Percentiles rank a stretch among this genome's conserved stretches.
phyloP scores from a whole-genome alignment of 768 basidiomycete species.

The Russula brevipes region DNA sequence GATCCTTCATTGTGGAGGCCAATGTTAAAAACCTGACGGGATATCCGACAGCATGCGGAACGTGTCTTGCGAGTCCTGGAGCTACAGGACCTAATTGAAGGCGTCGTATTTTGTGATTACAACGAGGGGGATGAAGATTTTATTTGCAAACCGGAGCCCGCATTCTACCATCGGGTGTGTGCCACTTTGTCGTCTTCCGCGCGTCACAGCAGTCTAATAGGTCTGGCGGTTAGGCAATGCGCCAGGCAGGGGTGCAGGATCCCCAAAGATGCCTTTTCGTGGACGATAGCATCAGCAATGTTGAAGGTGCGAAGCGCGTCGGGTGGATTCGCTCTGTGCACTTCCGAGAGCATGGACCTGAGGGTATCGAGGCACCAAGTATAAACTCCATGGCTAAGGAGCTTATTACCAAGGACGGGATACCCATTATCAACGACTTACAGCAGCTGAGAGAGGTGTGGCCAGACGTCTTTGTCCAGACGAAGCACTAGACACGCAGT shows the following conservation, averaged over 20 bases:
- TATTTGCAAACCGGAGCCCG: conserved; percentile 74
- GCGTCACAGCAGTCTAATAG: neutral
- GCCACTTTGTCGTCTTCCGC: conserved; percentile 8
- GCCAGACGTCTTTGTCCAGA: conserved; percentile 64
- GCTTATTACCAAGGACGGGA: conserved; percentile 39
- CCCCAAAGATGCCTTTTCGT: conserved; percentile 71
- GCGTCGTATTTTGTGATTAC: conserved; percentile 78
- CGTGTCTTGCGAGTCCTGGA: conserved; percentile 72
- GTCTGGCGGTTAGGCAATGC: conserved; percentile 52
- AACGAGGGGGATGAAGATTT: conserved; percentile 53
- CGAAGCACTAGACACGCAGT: conserved; percentile 3
- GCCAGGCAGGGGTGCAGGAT: conserved; percentile 53
- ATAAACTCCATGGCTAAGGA: conserved; percentile 42
- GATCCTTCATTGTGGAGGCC: neutral
- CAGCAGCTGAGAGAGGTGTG: conserved; percentile 67
- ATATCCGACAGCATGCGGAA: conserved; percentile 59
- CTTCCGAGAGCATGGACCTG: conserved; percentile 65
- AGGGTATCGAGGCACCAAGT: conserved; percentile 58
- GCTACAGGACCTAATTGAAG: conserved; percentile 66
- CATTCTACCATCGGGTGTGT: conserved; percentile 58
- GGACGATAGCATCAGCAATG: conserved; percentile 70
- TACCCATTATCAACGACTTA: conserved; percentile 50
- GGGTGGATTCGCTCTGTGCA: conserved; percentile 75
- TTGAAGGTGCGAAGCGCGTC: conserved; percentile 55
- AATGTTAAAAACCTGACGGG: neutral